Evolutionary conservation across 148 eudicot genomes (phyloP).

Genomic region (Persicaria maculosa): DNA sequence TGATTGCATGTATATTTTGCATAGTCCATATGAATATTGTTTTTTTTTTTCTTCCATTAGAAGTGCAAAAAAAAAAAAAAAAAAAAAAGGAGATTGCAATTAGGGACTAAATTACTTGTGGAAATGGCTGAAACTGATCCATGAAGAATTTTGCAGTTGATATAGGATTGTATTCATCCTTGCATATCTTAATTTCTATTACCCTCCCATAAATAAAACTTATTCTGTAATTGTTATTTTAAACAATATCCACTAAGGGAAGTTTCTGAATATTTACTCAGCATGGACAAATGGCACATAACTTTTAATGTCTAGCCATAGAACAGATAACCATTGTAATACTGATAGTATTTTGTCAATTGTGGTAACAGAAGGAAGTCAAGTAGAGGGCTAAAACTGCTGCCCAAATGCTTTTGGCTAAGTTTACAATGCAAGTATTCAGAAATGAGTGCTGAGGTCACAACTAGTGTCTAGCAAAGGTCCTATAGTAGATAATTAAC

Average conservation of each 20-base stretch:
- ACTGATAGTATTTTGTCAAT: not conserved
- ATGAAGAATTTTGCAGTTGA: not conserved
- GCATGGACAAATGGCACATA: not conserved
- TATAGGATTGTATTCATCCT: not conserved
- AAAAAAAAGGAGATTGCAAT: too few relatives aligned
- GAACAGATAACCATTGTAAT: not conserved
- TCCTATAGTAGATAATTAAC: not conserved
- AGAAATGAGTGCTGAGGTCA: not conserved
- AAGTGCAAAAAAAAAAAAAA: too few relatives aligned
- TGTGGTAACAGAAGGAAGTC: not conserved
- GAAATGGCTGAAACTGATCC: too few relatives aligned
- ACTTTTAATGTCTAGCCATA: too few relatives aligned
- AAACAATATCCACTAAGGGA: too few relatives aligned
- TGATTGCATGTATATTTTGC: too few relatives aligned
- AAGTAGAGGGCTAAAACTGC: not conserved
- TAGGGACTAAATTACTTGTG: too few relatives aligned
- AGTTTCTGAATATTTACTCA: not conserved
- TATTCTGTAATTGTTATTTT: too few relatives aligned
- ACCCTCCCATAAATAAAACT: too few relatives aligned
- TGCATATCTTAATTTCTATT: not conserved
- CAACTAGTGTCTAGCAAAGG: too few relatives aligned
- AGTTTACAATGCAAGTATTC: not conserved
- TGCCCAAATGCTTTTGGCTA: not conserved
- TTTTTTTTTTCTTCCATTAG: too few relatives aligned
- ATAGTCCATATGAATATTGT: too few relatives aligned